Base-by-base conservation (phyloP, 2,329 filamentous ascomycete species). In the Lomentospora prolificans region DNA sequence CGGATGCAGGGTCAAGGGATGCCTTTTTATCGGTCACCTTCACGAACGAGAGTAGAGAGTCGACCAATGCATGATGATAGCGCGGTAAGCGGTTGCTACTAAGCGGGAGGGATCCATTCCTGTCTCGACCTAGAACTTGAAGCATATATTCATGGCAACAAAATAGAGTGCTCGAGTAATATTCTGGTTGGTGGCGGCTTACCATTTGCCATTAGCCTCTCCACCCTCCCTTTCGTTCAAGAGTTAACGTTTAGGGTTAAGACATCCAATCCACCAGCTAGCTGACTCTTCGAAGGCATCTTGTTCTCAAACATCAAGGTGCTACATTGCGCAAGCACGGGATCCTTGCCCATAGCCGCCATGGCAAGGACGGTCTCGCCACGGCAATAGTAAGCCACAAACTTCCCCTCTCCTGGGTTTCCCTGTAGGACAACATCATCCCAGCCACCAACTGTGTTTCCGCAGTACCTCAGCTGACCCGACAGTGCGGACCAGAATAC, bases 401-500 rank as follows among this genome's bases (percentile, higher is more conserved):
- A 99, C 66, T 90, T 90, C 58, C 81, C 82, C 65, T 91, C 82
- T 3, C 84, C 85, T 0, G 85, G 82, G 62, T 88, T 81, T 10
- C 92, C 92, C 53, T 87, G 80, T 9, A 99, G 63, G 1, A 97
- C 78, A 3, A 96, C 66, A 63, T 95, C 90, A 66, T 99, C 94
- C 74, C 82, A 97, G 0, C 92, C 92, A 55, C 82, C 80, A 0
- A 60, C 63, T 0, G 91, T 90, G 73, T 92, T 94, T 10, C 94
- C 94, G 66, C 90, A 96, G 76, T 99, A 99, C 50, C 94, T 82
- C 64, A 99, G 71, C 72, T 99, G 94, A 4, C 84, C 80, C 4
- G 91, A 90, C 4, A 99, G 74, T 0, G 94, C 94, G 1, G 90
- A 96, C 94, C 94, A 99, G 76, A 99, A 99, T 53, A 99, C 81